Base-by-base conservation (phyloP, 306 rosid genomes). In the Rubus idaeus region DNA sequence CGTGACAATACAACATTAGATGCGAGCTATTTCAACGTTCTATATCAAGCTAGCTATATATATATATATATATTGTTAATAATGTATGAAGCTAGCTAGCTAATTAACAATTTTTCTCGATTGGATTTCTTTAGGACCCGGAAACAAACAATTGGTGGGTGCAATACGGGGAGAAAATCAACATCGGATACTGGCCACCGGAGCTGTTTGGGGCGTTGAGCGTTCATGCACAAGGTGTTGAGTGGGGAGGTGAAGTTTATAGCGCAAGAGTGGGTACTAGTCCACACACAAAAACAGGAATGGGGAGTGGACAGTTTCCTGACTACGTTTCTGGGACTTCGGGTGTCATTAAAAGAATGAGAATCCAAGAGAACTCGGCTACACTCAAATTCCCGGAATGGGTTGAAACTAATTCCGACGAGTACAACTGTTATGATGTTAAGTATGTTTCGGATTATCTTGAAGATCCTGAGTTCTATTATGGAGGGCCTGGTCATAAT, bases 221-320 rank as follows among this genome's bases (percentile, higher is more conserved):
- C 7, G 66, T 69, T 18, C 71, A 83, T 12, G 97, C 94, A 8
- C 81, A 78, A 23, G 75, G 88, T 3, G 94, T 88, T 64, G 88
- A 89, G 14, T 89, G 97, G 97, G 91, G 91, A 62, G 95, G 97
- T 47, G 94, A 91, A 83, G 97, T 91, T 30, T 85, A 88, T 50
- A 89, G 97, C 76, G 4, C 85, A 45, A 81, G 26, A 0, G 66
- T 84, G 40, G 82, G 83, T 11, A 80, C 73, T 0, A 64, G 55
- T 64, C 95, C 95, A 45, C 97, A 89, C 75, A 91, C 94, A 3
- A 5, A 7, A 82, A 89, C 97, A 64, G 75, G 57, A 16, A 91
- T 89, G 91, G 97, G 97, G 0, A 84, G 18, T 68, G 95, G 95
- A 8, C 17, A 30, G 4, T 89, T 81, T 83, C 64, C 88, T 14